Evolutionary conservation across 2,329 filamentous ascomycete species (phyloP).

Genomic region (Ophiocordyceps australis): DNA sequence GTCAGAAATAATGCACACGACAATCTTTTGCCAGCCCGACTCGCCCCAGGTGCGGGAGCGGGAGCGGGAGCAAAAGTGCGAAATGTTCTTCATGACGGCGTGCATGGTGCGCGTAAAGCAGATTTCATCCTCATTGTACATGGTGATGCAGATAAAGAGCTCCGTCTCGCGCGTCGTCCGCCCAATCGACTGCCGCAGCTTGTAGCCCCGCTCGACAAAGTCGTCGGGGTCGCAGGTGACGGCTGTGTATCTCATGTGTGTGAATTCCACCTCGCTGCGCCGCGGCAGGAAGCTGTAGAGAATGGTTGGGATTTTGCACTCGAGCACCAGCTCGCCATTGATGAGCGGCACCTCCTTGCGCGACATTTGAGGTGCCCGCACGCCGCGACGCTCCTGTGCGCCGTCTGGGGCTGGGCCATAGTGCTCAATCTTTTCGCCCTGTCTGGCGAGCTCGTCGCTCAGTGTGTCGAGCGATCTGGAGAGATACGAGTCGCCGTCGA

Average conservation of each 20-base stretch:
- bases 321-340: slow-evolving; percentile 91
- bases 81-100: slow-evolving; percentile 95
- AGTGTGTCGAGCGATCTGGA: slow-evolving; percentile 34
- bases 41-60: slow-evolving; percentile 95
- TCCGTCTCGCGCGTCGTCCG: slow-evolving; percentile 76
- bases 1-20: slow-evolving; percentile 91
- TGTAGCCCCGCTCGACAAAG: slow-evolving; percentile 76
- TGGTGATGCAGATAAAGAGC: slow-evolving; percentile 90
- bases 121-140: slow-evolving; percentile 98
- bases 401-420: slow-evolving; percentile 80
- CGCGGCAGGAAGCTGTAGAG: slow-evolving; percentile 91
- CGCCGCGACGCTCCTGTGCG: slow-evolving; percentile 73
- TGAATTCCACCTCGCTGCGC: slow-evolving; percentile 88
- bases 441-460: slow-evolving; percentile 20
- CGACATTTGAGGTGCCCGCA: slow-evolving; percentile 70
- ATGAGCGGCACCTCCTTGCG: slow-evolving; percentile 91
- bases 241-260: slow-evolving; percentile 95
- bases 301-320: slow-evolving; percentile 98
- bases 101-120: slow-evolving; percentile 97
- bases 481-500: slow-evolving; percentile 36
- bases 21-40: slow-evolving; percentile 96
- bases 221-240: slow-evolving; percentile 97
- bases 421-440: slow-evolving; percentile 47
- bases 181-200: slow-evolving; percentile 80
- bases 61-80: slow-evolving; percentile 83